phyloP scores from a whole-genome alignment of 1,284 basidiomycete species.

The Rhizopogon parksii region DNA sequence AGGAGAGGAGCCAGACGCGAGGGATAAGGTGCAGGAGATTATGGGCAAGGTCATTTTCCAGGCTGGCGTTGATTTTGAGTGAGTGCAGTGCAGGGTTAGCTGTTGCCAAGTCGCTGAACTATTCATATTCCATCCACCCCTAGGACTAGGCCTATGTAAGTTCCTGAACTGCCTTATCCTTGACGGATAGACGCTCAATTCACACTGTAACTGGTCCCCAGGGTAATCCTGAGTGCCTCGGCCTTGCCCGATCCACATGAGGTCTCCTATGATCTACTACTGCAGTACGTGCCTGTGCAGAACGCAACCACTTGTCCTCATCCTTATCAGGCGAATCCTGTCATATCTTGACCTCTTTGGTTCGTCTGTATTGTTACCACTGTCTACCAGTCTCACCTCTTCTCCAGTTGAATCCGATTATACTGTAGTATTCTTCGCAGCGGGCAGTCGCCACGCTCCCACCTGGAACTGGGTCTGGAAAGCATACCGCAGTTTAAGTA shows the following conservation, averaged over 20 bases:
- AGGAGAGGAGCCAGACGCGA: slow-evolving; percentile 25
- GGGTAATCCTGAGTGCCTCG: slow-evolving; percentile 77
- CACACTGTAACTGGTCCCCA: slow-evolving; percentile 20
- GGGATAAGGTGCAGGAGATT: slow-evolving; percentile 53
- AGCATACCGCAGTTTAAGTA: slow-evolving; percentile 70
- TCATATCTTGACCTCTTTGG: slow-evolving; percentile 75
- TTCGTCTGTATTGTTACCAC: slow-evolving; percentile 27
- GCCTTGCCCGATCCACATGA: slow-evolving; percentile 72
- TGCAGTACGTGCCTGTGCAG: slow-evolving; percentile 49
- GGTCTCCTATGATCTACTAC: slow-evolving; percentile 71
- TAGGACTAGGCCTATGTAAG: slow-evolving; percentile 81
- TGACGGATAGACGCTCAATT: not conserved
- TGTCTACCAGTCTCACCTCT: not conserved
- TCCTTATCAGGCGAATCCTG: slow-evolving; percentile 52
- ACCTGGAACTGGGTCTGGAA: slow-evolving; percentile 90
- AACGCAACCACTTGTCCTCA: slow-evolving; percentile 6
- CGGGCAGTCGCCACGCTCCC: slow-evolving; percentile 69
- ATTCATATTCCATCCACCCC: slow-evolving; percentile 1
- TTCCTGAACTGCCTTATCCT: slow-evolving; percentile 9
- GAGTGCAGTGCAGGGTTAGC: slow-evolving; percentile 19
- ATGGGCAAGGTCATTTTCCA: slow-evolving; percentile 74
- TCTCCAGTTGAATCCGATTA: slow-evolving; percentile 79
- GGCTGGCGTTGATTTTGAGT: slow-evolving; percentile 85
- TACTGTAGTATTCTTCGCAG: slow-evolving; percentile 78
- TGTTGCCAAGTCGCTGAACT: slow-evolving; percentile 10